Percentiles rank a stretch among this genome's conserved stretches.
Evolutionary conservation across 352 stramenopile species (phyloP).

Genomic region (Albugo candida): DNA sequence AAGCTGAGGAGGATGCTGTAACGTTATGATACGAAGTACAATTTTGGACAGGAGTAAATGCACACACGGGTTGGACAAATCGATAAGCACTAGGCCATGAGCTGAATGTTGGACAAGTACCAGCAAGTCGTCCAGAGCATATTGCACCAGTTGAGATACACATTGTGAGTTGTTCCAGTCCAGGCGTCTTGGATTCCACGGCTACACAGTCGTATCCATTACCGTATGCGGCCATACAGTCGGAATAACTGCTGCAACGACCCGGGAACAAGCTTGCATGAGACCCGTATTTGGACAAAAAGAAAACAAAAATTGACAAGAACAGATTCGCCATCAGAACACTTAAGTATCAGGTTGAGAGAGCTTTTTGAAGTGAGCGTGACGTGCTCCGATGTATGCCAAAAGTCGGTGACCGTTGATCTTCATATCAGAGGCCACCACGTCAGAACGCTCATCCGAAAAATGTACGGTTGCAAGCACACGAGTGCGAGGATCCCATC

Average conservation of each 20-base stretch:
- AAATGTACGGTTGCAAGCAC: no score
- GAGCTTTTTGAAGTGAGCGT: no score
- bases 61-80: constrained; percentile 47
- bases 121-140: constrained; percentile 37
- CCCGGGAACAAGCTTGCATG: constrained; percentile 16
- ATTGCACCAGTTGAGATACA: constrained; percentile 38
- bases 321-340: no score
- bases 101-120: constrained; percentile 48
- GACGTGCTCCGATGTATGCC: no score
- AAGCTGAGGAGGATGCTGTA: constrained; percentile 10
- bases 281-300: no score
- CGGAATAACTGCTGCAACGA: constrained; percentile 20
- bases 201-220: constrained; percentile 42
- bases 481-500: no score
- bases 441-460: no score
- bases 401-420: no score
- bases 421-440: no score
- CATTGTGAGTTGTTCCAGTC: constrained; percentile 42
- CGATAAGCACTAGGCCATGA: constrained; percentile 51
- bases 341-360: no score
- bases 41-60: constrained; percentile 36
- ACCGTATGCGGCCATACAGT: constrained; percentile 31
- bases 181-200: constrained; percentile 32
- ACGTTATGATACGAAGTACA: constrained; percentile 35
- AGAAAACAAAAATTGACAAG: no score